Base-by-base conservation (phyloP, 164 flowering plant genomes). In the Vitis amurensis region DNA sequence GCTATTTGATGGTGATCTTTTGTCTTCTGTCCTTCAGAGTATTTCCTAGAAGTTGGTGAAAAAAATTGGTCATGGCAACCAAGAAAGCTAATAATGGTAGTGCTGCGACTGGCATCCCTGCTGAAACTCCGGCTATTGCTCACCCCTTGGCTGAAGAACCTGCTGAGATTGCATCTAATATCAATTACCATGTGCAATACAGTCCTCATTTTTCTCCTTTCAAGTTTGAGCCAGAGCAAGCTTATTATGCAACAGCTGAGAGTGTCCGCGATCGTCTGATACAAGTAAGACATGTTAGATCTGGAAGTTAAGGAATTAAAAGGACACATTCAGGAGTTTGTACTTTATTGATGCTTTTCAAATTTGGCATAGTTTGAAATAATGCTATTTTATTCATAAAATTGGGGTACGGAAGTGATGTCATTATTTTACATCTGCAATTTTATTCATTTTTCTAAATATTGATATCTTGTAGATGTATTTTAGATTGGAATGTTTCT, bases 141-240 rank as follows among this genome's bases (percentile, higher is more conserved):
- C 69, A 87, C 69, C 97, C 98, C 0, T 68, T 82, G 69, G 85
- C 95, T 0, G 85, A 82, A 60, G 82, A 84, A n/a, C 79, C 97
- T 7, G 44, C 77, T 12, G 91, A 86, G 44, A 86, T 94, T 48
- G 97, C 97, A 1, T 81, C 92, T 2, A 92, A 92, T 67, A 94
- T 94, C 81, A 88, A 76, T 65, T 94, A 89, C 70, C 97, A 94
- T 68, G 92, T 93, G 11, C 79, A 64, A n/a, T 91, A 79, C 70
- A 89, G 82, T 73, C 97, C 97, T 71, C 99, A 94, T 81, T 94
- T 94, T 68, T 92, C 97, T 9, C 97, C 95, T 19, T 77, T 86
- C 76, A 92, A 91, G 86, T 91, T 92, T 63, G 92, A 91, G 79
- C 88, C 91, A 1, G 99, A 92, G 81, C 97, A 92, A 74, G 97